Base-by-base conservation (phyloP, 768 basidiomycete genomes). In the Pisolithus albus region DNA sequence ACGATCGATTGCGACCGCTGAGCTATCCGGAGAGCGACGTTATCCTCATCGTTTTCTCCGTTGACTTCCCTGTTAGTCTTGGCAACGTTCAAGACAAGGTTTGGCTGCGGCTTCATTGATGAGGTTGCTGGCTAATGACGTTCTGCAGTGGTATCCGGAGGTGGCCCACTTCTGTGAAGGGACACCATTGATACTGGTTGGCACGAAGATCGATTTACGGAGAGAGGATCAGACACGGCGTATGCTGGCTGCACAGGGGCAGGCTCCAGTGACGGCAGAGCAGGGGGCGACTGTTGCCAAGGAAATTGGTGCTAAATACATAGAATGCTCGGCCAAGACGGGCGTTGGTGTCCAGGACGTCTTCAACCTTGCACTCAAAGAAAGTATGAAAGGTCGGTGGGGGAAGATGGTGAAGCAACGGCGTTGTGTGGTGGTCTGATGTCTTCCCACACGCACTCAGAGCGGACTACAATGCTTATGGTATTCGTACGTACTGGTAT, bases 321-420 rank as follows among this genome's bases (percentile, higher is more conserved):
- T 86, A 55, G 95, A 99, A 68, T 98, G 96, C 69, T 89, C 86
- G 32, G 90, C 94, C 43, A 97, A 95, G 74, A 84, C 82, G n/a
- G 91, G 93, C 5, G 73, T 71, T 15, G 92, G 92, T 45, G 91
- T 98, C 41, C 84, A 89, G 56, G 92, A 94, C 43, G 94, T 98
- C 36, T 98, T 99, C 67, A 77, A 83, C 38, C 77, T 86, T 13
- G 96, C 96, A 6, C 71, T 98, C 54, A 81, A 81, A 66, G 92
- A 97, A 74, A 91, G 91, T 62, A 78, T 97, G 82, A 84, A 77
- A 57, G 82, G 86, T 18, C 75, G 79, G 47, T 87, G 88, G 83
- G 80, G 82, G 30, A 84, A 86, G 71, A 82, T 79, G 58, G 78
- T 81, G 45, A 83, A 77, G 66, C 74, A 81, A 63, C 77, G 77